Evolutionary conservation across 352 stramenopile species (phyloP).

Genomic region (Phytophthora melonis): DNA sequence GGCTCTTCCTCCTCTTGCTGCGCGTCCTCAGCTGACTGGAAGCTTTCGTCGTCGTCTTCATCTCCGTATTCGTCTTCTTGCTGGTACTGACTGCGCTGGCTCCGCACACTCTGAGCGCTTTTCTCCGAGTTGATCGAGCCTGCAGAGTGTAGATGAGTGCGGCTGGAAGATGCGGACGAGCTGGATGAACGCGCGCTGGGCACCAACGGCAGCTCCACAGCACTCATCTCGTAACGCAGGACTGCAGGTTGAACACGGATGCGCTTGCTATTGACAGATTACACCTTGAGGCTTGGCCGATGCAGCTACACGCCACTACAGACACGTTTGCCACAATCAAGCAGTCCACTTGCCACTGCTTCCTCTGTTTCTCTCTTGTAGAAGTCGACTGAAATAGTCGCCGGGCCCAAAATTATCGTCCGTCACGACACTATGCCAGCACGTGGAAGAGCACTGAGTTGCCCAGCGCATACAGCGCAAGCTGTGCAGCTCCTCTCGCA

Average conservation of each 20-base stretch:
- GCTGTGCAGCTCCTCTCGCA: conserved; percentile 54
- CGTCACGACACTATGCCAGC: conserved; percentile 47
- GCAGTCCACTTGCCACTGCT: not conserved
- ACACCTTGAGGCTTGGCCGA: conserved; percentile 10
- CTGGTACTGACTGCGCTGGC: conserved; percentile 36
- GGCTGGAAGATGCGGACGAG: conserved; percentile 53
- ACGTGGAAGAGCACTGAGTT: conserved; percentile 85
- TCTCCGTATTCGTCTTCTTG: conserved; percentile 20
- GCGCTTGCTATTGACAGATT: conserved; percentile 33
- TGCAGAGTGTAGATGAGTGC: conserved; percentile 55
- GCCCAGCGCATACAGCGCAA: conserved; percentile 71
- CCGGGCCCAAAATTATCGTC: conserved; percentile 26
- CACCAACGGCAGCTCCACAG: conserved; percentile 64
- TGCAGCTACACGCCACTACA: conserved; percentile 10
- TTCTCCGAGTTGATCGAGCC: conserved; percentile 47
- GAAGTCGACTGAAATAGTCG: conserved; percentile 35
- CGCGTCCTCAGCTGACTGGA: conserved; percentile 19
- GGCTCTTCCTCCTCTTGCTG: conserved; percentile 45
- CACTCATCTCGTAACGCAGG: conserved; percentile 43
- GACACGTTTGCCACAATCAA: not conserved
- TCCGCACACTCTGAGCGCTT: conserved; percentile 45
- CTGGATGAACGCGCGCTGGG: conserved; percentile 48
- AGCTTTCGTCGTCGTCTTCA: conserved; percentile 9
- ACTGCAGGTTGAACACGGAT: not conserved
- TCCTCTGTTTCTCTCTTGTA: conserved; percentile 25